phyloP scores from a whole-genome alignment of 2,329 filamentous ascomycete genomes.

The Claviceps africana region DNA sequence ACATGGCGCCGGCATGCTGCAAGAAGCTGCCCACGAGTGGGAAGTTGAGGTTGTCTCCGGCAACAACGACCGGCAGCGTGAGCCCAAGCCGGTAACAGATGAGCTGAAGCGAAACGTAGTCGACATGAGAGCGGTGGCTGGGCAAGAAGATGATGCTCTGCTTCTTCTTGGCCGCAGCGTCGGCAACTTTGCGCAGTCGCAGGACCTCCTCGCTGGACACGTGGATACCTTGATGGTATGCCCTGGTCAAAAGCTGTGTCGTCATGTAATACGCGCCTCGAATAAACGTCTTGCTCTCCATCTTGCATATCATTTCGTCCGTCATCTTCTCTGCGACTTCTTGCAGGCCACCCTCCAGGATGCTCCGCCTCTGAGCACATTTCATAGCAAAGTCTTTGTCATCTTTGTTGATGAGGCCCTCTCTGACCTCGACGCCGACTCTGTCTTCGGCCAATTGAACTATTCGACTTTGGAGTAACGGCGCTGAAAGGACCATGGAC shows the following conservation, averaged over 20 bases:
- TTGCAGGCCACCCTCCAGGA: conserved; percentile 58
- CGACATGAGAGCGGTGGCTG: conserved; percentile 87
- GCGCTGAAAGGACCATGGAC: conserved; percentile 57
- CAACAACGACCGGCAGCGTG: conserved; percentile 78
- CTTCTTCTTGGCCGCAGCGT: conserved; percentile 70
- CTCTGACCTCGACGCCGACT: conserved; percentile 59
- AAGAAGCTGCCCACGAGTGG: conserved; percentile 79
- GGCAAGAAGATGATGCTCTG: conserved; percentile 94
- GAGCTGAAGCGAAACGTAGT: conserved; percentile 88
- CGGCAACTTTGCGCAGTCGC: conserved; percentile 65
- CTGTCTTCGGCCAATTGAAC: conserved; percentile 61
- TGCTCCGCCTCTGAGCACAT: conserved; percentile 39
- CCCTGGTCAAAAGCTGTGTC: conserved; percentile 78
- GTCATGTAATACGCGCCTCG: conserved; percentile 78
- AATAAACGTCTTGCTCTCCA: conserved; percentile 90
- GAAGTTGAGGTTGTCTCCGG: conserved; percentile 93
- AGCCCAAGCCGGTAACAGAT: conserved; percentile 91
- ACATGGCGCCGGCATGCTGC: conserved; percentile 95
- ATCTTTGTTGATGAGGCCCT: conserved; percentile 49
- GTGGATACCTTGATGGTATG: conserved; percentile 95
- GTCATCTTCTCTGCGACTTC: conserved; percentile 78
- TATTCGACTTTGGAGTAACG: conserved; percentile 62
- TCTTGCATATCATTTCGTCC: conserved; percentile 97
- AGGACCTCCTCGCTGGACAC: conserved; percentile 90
- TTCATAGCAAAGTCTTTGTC: conserved; percentile 39